Evolutionary conservation across 208 protist species (phyloP), one percentile per base, ranked within the genome.

Genomic region (Angomonas ambiguus): DNA sequence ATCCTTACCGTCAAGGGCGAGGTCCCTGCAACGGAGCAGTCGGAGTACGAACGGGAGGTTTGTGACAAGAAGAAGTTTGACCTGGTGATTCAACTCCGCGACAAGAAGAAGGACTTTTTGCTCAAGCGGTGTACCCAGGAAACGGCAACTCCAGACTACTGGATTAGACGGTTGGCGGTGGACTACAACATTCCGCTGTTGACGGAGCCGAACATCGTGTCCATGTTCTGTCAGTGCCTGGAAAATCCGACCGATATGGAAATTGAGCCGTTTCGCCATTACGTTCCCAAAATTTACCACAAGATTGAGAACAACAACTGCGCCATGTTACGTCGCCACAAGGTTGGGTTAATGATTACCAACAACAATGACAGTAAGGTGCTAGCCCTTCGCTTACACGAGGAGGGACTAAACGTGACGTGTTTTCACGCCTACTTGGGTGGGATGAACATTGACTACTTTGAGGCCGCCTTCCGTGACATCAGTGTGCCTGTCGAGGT

Each of bases 401-500:
- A 94, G 74, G 91, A 93, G 67, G 76, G 80, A 10, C 71, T 94
- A 41, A 58, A 87, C 59, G 78, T 96, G 49, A 92, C 91, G 33
- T 94, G 89, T 75, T 97, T 97, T 72, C 85, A 91, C 71, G 92
- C 90, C 48, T 94, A 85, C 72, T 77, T 97, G 24, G 92, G 88
- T 41, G 88, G 92, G 30, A 65, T 56, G 4, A 76, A 90, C 79
- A 92, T 93, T 67, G 82, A 92, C 42, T 67, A 80, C 61, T 76
- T 97, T 51, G 89, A 91, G 74, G 75, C 79, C 53, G 71, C 80
- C 38, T 95, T 95, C 64, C 76, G 80, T 41, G 67, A 70, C 24
- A 59, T 92, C 49, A 84, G 83, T 48, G 92, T 93, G 41, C 72
- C 77, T 18, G 82, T 94, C 13, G 90, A 92, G 69, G 81, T 97